A percentile compares a stretch with the other conserved stretches of the same genome.
Conservation (phyloP, 1,284 basidiomycete genomes). For the Leccinum subrobustum region DNA sequence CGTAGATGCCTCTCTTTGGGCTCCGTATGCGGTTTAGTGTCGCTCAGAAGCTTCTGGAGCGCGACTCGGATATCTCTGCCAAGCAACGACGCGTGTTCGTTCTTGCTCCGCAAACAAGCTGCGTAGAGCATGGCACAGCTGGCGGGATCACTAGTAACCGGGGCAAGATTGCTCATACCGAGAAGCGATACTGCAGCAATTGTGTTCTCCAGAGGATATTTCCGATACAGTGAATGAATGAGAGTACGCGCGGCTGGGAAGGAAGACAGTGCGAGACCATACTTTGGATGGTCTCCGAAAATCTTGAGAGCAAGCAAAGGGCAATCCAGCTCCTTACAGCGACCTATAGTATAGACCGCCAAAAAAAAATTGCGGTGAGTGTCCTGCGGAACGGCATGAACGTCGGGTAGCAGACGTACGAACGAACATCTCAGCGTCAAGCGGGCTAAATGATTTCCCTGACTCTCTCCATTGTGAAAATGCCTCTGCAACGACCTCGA, state of each 20-base stretch:
- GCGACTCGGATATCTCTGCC: conserved; percentile 45
- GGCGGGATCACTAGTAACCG: conserved; percentile 52
- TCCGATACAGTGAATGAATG: conserved; percentile 48
- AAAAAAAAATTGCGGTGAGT: background rate
- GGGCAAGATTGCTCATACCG: conserved; percentile 49
- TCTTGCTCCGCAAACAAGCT: conserved; percentile 47
- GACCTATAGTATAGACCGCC: conserved; percentile 40
- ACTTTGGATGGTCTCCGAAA: conserved; percentile 60
- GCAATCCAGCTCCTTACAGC: conserved; percentile 55
- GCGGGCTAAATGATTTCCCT: conserved; percentile 38
- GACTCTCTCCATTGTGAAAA: conserved; percentile 50
- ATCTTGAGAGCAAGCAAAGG: conserved; percentile 57
- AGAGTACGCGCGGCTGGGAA: conserved; percentile 52
- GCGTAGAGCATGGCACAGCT: conserved; percentile 55
- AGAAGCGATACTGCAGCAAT: conserved; percentile 53
- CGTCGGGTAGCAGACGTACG: conserved; percentile 39
- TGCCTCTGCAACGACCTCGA: conserved; percentile 42
- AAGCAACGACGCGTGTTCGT: conserved; percentile 38
- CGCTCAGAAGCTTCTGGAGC: conserved; percentile 38
- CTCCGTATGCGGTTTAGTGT: conserved; percentile 27
- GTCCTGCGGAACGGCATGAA: background rate
- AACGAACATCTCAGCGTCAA: conserved; percentile 44
- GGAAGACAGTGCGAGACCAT: conserved; percentile 51
- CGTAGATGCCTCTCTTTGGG: conserved; percentile 25
- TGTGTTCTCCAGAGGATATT: conserved; percentile 46